Conservation (phyloP, 1,284 basidiomycete genomes). For the Ganoderma sp. region DNA sequence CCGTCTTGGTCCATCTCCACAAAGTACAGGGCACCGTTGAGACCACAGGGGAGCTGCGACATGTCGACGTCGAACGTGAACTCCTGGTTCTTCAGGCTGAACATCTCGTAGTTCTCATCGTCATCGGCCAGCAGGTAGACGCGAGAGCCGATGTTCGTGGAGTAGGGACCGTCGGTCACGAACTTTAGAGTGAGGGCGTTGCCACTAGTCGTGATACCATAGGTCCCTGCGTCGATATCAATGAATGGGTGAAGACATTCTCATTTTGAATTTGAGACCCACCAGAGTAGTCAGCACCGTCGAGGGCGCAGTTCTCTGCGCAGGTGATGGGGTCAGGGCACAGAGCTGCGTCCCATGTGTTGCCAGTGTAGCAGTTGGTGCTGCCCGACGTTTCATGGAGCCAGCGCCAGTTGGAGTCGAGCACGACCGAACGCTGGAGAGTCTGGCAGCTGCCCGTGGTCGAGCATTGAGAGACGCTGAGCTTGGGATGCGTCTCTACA, state of each 20-base stretch:
- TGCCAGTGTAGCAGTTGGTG: constrained; percentile 48
- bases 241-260: not conserved
- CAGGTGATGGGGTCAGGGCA: constrained; percentile 46
- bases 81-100: constrained; percentile 60
- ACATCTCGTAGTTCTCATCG: constrained; percentile 54
- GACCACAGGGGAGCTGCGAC: constrained; percentile 58
- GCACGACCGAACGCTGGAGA: constrained; percentile 38
- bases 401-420: constrained; percentile 49
- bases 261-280: constrained; percentile 19
- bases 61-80: constrained; percentile 66
- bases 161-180: constrained; percentile 45
- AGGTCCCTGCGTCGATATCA: constrained; percentile 23
- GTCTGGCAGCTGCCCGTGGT: constrained; percentile 37
- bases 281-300: constrained; percentile 60
- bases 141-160: constrained; percentile 61
- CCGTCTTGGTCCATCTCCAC: constrained; percentile 49
- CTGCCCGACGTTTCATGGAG: constrained; percentile 39
- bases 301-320: constrained; percentile 57
- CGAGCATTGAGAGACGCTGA: constrained; percentile 40
- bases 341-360: constrained; percentile 43
- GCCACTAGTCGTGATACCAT: constrained; percentile 52
- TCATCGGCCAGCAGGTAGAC: constrained; percentile 55
- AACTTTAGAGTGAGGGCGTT: constrained; percentile 58
- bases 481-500: constrained; percentile 44
- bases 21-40: constrained; percentile 57